Percentiles rank a stretch among this genome's conserved stretches.
phyloP scores from a whole-genome alignment of 2,329 filamentous ascomycete genomes.

The Ophiostoma ulmi region DNA sequence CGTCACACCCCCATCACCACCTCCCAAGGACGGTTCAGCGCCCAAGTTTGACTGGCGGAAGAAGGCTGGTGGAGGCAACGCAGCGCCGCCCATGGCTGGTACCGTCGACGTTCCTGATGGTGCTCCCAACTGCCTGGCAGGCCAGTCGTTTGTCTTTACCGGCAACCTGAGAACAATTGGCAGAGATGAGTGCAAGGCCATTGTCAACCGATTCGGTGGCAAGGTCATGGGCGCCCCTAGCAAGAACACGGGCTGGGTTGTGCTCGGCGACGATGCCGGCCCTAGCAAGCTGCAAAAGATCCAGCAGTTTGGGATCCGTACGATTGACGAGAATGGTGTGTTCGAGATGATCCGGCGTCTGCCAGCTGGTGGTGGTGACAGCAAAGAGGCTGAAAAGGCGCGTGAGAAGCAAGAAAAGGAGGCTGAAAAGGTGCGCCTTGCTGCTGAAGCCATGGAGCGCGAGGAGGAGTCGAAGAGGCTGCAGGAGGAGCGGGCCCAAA shows the following conservation, averaged over 20 bases:
- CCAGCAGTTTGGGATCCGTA: conserved; percentile 70
- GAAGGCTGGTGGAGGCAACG: conserved; percentile 53
- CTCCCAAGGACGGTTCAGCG: conserved; percentile 57
- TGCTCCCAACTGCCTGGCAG: conserved; percentile 81
- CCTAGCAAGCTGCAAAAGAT: conserved; percentile 92
- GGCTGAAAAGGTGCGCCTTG: conserved; percentile 71
- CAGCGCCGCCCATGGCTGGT: conserved; percentile 58
- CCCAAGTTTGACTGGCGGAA: conserved; percentile 78
- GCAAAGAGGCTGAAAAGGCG: conserved; percentile 79
- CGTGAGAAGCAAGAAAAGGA: conserved; percentile 81
- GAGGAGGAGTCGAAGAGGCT: conserved; percentile 63
- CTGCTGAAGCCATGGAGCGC: conserved; percentile 78
- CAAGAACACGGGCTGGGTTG: conserved; percentile 88
- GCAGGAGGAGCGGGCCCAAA: conserved; percentile 51
- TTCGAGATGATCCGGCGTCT: conserved; percentile 77
- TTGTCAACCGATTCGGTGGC: conserved; percentile 91
- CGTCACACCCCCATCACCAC: conserved; percentile 77
- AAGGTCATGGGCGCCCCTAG: conserved; percentile 83
- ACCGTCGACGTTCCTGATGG: conserved; percentile 72
- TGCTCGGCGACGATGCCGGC: conserved; percentile 84
- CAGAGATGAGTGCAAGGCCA: conserved; percentile 74
- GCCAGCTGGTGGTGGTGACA: conserved; percentile 79
- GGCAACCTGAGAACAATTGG: conserved; percentile 75
- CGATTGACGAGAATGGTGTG: conserved; percentile 88
- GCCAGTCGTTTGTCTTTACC: conserved; percentile 91